phyloP scores from a whole-genome alignment of 2,329 filamentous ascomycete species.

The Exophiala calicioides region DNA sequence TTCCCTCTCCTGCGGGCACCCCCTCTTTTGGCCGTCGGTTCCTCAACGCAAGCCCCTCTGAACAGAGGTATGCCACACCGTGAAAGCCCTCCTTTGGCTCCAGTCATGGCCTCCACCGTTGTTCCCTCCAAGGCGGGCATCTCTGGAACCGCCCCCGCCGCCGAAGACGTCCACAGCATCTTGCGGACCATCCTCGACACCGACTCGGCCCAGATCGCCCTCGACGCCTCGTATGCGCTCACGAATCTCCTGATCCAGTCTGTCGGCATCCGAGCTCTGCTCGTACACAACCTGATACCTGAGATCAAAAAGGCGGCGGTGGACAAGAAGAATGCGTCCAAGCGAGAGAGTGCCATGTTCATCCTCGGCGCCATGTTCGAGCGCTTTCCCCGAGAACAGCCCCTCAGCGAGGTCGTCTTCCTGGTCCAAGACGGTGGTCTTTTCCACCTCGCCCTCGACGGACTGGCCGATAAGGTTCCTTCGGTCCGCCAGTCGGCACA shows the following conservation, averaged over 20 bases:
- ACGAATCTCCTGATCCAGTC: conserved; percentile 65
- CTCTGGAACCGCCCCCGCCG: conserved; percentile 55
- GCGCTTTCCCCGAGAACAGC: conserved; percentile 75
- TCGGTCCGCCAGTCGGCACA: conserved; percentile 89
- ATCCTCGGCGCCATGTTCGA: conserved; percentile 92
- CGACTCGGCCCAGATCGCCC: conserved; percentile 66
- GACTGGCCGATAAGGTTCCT: conserved; percentile 82
- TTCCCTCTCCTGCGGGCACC: too few relatives aligned
- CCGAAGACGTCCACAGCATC: conserved; percentile 66
- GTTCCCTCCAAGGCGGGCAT: conserved; percentile 49
- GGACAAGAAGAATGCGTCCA: conserved; percentile 89
- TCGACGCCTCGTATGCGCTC: conserved; percentile 67
- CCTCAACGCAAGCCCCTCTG: too few relatives aligned
- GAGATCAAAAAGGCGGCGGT: conserved; percentile 74
- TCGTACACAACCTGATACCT: conserved; percentile 62
- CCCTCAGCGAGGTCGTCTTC: conserved; percentile 76
- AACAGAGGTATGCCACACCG: conserved; percentile 28
- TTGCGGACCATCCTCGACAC: conserved; percentile 69
- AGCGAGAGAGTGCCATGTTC: conserved; percentile 90
- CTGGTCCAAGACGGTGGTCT: conserved; percentile 77
- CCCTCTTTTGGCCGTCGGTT: too few relatives aligned
- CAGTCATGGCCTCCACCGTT: conserved; percentile 40
- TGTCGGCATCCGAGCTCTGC: conserved; percentile 63
- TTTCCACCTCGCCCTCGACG: conserved; percentile 73
- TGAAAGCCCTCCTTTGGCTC: conserved; percentile 24